Conservation (phyloP, 495 filamentous ascomycete species). For the Penicillium steckii region DNA sequence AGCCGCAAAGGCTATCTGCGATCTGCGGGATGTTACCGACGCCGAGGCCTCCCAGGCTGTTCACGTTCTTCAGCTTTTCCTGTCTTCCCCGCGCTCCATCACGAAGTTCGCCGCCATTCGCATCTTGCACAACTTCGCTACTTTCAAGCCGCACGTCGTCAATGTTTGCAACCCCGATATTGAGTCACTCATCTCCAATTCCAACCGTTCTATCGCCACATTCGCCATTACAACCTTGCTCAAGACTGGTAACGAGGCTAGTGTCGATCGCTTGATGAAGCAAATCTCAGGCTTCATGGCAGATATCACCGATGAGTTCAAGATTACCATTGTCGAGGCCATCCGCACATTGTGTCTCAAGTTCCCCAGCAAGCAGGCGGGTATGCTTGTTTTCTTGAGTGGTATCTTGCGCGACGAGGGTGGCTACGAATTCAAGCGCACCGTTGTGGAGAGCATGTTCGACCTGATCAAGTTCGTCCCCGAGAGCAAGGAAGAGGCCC, state of each 20-base stretch:
- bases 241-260: conserved; percentile 96
- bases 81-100: conserved; percentile 92
- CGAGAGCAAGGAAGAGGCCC: conserved; percentile 94
- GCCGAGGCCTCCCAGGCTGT: conserved; percentile 90
- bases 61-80: conserved; percentile 92
- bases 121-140: conserved; percentile 93
- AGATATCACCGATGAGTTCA: conserved; percentile 98
- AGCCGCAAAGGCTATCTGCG: conserved; percentile 95
- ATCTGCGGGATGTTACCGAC: conserved; percentile 89
- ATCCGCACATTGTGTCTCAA: conserved; percentile 96
- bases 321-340: conserved; percentile 98
- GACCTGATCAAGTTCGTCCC: conserved; percentile 99
- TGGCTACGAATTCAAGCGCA: conserved; percentile 97
- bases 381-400: conserved; percentile 95
- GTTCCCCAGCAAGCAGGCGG: conserved; percentile 96
- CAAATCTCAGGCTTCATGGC: conserved; percentile 97
- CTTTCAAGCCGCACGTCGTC: conserved; percentile 90
- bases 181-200: conserved; percentile 91
- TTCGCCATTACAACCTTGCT: conserved; percentile 97
- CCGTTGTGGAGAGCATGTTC: conserved; percentile 98
- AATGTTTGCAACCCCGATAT: conserved; percentile 96
- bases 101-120: conserved; percentile 98
- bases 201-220: conserved; percentile 95
- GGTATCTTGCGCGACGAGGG: conserved; percentile 94
- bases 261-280: conserved; percentile 97